These are phyloP conservation scores for Monosporozyma servazzii DNA, from an alignment of 805 yeast genomes.

Conservation along the genomic window DNA sequence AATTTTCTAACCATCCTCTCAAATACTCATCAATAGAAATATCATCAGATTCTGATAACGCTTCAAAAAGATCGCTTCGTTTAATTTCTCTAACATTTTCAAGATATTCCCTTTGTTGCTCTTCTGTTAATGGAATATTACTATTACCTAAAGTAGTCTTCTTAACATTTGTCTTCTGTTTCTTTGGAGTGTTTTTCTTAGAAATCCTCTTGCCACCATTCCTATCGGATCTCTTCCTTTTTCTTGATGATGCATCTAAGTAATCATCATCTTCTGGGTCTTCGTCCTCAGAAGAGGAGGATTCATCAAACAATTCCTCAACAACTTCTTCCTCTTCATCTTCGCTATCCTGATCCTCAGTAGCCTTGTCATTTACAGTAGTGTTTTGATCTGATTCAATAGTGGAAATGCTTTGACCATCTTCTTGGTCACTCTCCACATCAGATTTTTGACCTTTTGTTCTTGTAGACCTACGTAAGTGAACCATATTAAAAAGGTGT, in stretches of 20 bases:
- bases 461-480: conserved; percentile 32
- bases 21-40: conserved; percentile 44
- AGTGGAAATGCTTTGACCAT: conserved; percentile 2
- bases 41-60: conserved; percentile 40
- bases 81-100: conserved; percentile 36
- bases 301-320: neutral
- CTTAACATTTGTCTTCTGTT: conserved; percentile 2
- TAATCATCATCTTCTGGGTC: conserved; percentile 22
- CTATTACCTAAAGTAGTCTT: conserved; percentile 1
- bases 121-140: conserved; percentile 9
- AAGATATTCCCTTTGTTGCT: conserved; percentile 26
- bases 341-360: conserved; percentile 1
- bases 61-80: conserved; percentile 42
- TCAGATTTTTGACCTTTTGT: conserved; percentile 13
- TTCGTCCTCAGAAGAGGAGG: conserved; percentile 6
- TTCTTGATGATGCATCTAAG: conserved; percentile 10
- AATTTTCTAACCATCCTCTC: conserved; percentile 49
- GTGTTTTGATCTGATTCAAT: conserved; percentile 3
- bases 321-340: conserved; percentile 14
- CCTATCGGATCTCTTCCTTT: conserved; percentile 6
- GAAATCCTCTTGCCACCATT: neutral
- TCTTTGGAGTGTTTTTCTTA: neutral
- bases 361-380: conserved; percentile 7
- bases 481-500: conserved; percentile 14
- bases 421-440: conserved; percentile 6